Percentiles rank a stretch among this genome's conserved stretches.
phyloP scores from a whole-genome alignment of 2,329 filamentous ascomycete genomes.

The Lachnum nothofagi region DNA sequence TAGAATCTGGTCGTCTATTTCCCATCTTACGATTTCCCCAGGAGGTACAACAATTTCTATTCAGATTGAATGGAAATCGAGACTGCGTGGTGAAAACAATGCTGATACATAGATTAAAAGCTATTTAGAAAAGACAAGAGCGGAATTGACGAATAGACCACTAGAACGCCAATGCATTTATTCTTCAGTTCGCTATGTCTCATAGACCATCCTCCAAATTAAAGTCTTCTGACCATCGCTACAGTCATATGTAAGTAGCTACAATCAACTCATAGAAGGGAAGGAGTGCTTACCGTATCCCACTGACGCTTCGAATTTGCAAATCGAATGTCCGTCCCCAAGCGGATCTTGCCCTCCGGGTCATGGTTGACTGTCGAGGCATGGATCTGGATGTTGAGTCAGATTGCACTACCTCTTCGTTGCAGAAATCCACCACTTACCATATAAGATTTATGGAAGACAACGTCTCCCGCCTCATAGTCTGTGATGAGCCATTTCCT shows the following conservation, averaged over 20 bases:
- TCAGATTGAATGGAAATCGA: too few relatives aligned
- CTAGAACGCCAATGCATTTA: too few relatives aligned
- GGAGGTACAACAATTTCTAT: too few relatives aligned
- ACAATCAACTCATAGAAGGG: neutral
- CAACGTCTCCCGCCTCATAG: constrained; percentile 38
- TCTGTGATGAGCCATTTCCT: constrained; percentile 33
- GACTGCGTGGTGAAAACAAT: too few relatives aligned
- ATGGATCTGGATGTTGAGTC: constrained; percentile 21
- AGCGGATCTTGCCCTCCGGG: constrained; percentile 33
- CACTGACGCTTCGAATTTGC: constrained; percentile 29
- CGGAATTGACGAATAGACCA: too few relatives aligned
- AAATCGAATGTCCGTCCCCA: constrained; percentile 41
- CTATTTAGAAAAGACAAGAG: too few relatives aligned
- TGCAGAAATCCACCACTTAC: neutral
- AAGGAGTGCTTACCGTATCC: constrained; percentile 8
- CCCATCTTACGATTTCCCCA: too few relatives aligned
- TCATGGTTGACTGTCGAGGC: constrained; percentile 39
- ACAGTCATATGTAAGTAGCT: neutral
- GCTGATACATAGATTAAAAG: too few relatives aligned
- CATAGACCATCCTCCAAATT: neutral
- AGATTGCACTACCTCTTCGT: neutral
- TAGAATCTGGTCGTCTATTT: too few relatives aligned
- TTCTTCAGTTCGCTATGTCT: neutral
- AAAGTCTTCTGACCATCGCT: constrained; percentile 4
- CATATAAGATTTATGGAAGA: constrained; percentile 40